phyloP scores from a whole-genome alignment of 2,329 filamentous ascomycete species.

The Atkinsonella texensis region DNA sequence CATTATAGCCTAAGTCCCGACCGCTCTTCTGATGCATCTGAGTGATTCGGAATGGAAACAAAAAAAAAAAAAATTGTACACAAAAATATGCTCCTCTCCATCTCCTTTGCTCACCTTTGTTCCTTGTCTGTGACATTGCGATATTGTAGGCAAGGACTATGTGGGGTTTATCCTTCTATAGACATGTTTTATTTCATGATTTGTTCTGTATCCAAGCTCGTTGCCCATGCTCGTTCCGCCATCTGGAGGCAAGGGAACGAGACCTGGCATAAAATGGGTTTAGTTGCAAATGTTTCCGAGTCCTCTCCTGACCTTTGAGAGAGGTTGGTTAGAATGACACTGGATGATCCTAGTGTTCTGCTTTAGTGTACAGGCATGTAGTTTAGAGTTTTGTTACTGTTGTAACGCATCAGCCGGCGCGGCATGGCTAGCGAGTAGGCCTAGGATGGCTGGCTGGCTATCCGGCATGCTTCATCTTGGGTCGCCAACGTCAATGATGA shows the following conservation, averaged over 20 bases:
- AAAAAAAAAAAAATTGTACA: conserved; percentile 8
- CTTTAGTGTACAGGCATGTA: background rate
- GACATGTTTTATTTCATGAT: background rate
- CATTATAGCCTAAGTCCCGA: conserved; percentile 10
- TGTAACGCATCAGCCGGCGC: background rate
- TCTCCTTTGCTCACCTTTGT: background rate
- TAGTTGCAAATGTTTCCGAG: background rate
- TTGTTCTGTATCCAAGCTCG: conserved; percentile 5
- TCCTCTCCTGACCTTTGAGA: background rate
- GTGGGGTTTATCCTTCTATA: background rate
- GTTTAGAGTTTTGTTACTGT: background rate
- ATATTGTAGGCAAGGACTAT: background rate
- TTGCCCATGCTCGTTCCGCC: background rate
- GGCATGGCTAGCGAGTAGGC: background rate
- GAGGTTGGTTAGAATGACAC: background rate
- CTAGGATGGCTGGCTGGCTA: background rate
- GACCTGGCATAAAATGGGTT: too few species aligned
- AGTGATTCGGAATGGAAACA: background rate
- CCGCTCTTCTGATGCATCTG: conserved; percentile 9
- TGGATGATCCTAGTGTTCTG: background rate
- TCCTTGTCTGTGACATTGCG: background rate
- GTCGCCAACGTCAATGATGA: background rate
- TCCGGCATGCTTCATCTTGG: too few species aligned
- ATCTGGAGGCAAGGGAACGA: background rate
- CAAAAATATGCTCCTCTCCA: conserved; percentile 5